phyloP scores from a whole-genome alignment of 148 eudicot genomes.

The Cornus kousa region DNA sequence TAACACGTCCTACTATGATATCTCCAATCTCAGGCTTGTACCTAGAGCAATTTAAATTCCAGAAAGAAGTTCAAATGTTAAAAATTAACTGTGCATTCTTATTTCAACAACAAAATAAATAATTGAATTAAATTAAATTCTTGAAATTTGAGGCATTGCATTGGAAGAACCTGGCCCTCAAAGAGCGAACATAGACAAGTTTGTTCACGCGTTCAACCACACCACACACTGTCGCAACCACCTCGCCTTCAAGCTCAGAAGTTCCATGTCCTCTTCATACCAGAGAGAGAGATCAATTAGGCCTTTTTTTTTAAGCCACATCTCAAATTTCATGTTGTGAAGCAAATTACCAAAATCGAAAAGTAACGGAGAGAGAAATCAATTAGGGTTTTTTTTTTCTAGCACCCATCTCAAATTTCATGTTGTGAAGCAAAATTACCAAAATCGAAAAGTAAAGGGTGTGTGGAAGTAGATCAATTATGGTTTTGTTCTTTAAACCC shows the following conservation, averaged over 20 bases:
- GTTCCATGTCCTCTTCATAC: conserved; percentile 88
- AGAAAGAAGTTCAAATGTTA: background rate
- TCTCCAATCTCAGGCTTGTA: conserved; percentile 96
- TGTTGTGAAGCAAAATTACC: too few relatives aligned
- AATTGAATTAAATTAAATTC: too few relatives aligned
- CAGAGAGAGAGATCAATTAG: background rate
- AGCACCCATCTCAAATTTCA: too few relatives aligned
- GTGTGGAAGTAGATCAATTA: too few relatives aligned
- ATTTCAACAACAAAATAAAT: too few relatives aligned
- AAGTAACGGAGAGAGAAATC: too few relatives aligned
- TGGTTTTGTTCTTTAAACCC: too few relatives aligned
- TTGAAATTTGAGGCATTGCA: background rate
- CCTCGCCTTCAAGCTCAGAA: conserved; percentile 55
- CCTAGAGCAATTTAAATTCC: conserved; percentile 29
- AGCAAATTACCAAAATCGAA: too few relatives aligned
- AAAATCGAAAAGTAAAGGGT: too few relatives aligned
- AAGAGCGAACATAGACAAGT: conserved; percentile 74
- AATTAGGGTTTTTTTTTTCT: too few relatives aligned
- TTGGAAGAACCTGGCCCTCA: conserved; percentile 65
- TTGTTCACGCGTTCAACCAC: conserved; percentile 87
- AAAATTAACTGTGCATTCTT: background rate
- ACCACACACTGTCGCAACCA: conserved; percentile 80
- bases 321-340: too few relatives aligned
- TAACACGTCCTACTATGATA: conserved; percentile 79
- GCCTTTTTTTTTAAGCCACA: too few relatives aligned